phyloP scores from a whole-genome alignment of 2,329 filamentous ascomycete genomes.

The Tolypocladium inflatum region DNA sequence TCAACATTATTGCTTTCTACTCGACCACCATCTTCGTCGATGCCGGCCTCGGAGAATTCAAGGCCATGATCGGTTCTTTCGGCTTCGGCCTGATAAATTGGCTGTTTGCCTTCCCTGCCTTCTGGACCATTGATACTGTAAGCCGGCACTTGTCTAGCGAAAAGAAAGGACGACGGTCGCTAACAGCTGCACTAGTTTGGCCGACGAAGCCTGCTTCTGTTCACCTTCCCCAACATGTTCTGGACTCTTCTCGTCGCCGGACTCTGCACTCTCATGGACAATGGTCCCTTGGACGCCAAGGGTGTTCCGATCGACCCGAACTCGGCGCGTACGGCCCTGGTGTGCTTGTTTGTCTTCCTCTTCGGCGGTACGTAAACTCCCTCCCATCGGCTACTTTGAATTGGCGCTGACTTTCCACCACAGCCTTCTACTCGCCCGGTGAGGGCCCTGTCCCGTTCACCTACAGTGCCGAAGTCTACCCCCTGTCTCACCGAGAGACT shows the following conservation, averaged over 20 bases:
- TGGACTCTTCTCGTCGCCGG: constrained; percentile 43
- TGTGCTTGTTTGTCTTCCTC: constrained; percentile 55
- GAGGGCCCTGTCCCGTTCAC: constrained; percentile 55
- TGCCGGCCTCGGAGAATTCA: constrained; percentile 43
- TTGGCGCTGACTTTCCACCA: not conserved
- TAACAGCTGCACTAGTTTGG: constrained; percentile 33
- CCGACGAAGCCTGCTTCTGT: constrained; percentile 49
- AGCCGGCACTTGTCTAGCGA: not conserved
- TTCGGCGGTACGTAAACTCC: constrained; percentile 35
- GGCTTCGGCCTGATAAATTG: constrained; percentile 50
- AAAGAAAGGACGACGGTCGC: not conserved
- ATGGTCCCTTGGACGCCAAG: not conserved
- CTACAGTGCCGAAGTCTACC: constrained; percentile 55
- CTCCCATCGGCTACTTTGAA: not conserved
- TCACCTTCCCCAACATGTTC: constrained; percentile 58
- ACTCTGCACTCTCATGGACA: constrained; percentile 25
- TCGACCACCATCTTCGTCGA: constrained; percentile 52
- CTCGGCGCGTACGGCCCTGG: constrained; percentile 36
- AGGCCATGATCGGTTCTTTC: constrained; percentile 40
- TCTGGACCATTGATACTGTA: constrained; percentile 56
- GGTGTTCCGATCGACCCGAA: constrained; percentile 16
- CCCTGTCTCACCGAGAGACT: constrained; percentile 52
- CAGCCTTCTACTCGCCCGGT: constrained; percentile 53
- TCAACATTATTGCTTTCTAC: constrained; percentile 70
- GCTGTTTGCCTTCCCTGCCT: constrained; percentile 55